Base-by-base conservation (phyloP, 148 eudicot species). In the Heliosperma pusillum region DNA sequence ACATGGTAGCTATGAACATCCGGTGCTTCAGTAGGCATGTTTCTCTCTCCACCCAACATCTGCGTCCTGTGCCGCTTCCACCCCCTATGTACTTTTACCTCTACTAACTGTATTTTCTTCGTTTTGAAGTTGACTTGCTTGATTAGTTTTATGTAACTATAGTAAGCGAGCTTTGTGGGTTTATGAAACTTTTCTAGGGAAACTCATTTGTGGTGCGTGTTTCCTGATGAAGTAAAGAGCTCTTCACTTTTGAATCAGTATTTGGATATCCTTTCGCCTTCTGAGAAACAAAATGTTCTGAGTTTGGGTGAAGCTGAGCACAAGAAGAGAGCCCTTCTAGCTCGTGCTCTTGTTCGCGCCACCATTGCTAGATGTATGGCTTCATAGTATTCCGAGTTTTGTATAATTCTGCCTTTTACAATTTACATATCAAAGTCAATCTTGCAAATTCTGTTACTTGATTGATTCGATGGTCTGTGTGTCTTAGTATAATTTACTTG, bases 301-400 rank as follows among this genome's bases (percentile, higher is more conserved):
- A 76, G 87, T 40, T 82, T 89, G 66, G 66, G 22, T 2, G 87
- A 84, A 19, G 89, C 85, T 45, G 85, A 86, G 78, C 81, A 83
- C 55, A 80, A 76, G 78, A 91, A 91, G 75, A 84, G 86, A 61
- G 93, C 98, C 21, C 57, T 93, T 50, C 78, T 91, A 25, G 93
- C 98, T 57, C 97, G 97, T 66, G 85, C 87, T 30, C 77, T 93
- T 69, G 93, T 91, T 78, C 97, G 98, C 64, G 86, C 98, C n/a
- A 91, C 97, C 55, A 89, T 93, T 69, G 89, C 95, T 22, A 91
- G 89, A 91, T 93, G 98, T 93, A 81, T 19, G 52, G 24, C 30
- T 59, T 42, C 2, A 0, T 0, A 10, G 42, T 12, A 6, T 22
- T 61, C 50, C 11, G 4, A 52, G 64, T 1, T 62, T 65, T 19